A percentile compares a stretch with the other conserved stretches of the same genome.
phyloP scores from a whole-genome alignment of 176 grass and related monocot genomes.

The Phyllostachys edulis region DNA sequence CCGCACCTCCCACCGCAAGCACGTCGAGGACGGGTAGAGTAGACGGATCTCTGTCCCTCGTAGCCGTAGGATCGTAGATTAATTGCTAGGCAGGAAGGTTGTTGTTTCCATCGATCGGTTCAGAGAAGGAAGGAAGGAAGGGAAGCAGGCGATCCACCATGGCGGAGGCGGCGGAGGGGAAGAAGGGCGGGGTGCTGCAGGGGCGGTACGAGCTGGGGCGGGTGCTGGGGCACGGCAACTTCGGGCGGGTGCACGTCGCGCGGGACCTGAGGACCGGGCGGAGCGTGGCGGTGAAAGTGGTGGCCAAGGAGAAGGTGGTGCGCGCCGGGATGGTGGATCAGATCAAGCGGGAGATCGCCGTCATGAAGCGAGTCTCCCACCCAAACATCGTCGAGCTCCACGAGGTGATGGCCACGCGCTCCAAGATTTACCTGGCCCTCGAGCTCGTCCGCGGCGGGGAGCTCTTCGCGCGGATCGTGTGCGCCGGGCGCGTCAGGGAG shows the following conservation, averaged over 20 bases:
- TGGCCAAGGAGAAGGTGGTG: conserved; percentile 72
- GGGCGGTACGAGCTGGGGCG: conserved; percentile 82
- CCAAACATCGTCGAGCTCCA: conserved; percentile 86
- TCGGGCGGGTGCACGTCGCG: conserved; percentile 83
- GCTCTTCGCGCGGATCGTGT: conserved; percentile 66
- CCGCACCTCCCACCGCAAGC: conserved; percentile 84
- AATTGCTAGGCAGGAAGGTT: background rate
- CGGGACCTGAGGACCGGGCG: conserved; percentile 56
- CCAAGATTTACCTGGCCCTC: conserved; percentile 95
- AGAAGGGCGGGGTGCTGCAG: conserved; percentile 49
- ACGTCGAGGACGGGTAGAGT: conserved; percentile 79
- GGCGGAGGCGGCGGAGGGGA: conserved; percentile 15
- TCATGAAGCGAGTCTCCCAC: conserved; percentile 80
- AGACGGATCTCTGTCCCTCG: background rate
- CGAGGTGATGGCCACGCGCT: conserved; percentile 94
- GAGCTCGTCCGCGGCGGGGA: conserved; percentile 94
- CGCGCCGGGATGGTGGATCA: conserved; percentile 67
- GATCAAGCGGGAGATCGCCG: conserved; percentile 93
- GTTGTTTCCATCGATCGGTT: background rate
- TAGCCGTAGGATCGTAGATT: background rate
- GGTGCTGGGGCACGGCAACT: conserved; percentile 78
- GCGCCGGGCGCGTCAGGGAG: conserved; percentile 69
- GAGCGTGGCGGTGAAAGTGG: conserved; percentile 76
- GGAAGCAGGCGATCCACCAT: background rate
- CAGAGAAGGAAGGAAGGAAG: background rate